A percentile compares a stretch with the other conserved stretches of the same genome.
These are phyloP conservation scores for Aspergillus clavatus DNA, from an alignment of 2,329 filamentous ascomycete genomes.

Conservation along the genomic window DNA sequence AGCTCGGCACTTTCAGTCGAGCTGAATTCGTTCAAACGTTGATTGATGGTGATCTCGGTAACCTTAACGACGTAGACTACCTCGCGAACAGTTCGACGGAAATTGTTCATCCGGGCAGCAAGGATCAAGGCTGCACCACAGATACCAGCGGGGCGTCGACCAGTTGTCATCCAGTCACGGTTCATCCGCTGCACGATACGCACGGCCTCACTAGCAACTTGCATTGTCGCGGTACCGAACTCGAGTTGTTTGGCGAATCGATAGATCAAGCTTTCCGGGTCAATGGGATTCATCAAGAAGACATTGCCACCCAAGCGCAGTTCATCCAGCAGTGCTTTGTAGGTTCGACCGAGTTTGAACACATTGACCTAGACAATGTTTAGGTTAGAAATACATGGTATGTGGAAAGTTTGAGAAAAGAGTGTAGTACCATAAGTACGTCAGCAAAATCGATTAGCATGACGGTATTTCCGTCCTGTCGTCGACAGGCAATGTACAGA, in stretches of 20 bases:
- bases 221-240: conserved; percentile 74
- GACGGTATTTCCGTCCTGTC: conserved; percentile 70
- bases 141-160: conserved; percentile 85
- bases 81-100: conserved; percentile 83
- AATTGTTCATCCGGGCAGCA: conserved; percentile 97
- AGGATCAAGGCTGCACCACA: conserved; percentile 92
- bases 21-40: conserved; percentile 87
- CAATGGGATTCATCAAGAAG: conserved; percentile 68
- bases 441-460: conserved; percentile 97
- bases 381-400: conserved; percentile 30
- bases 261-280: conserved; percentile 85
- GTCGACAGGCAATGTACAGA: conserved; percentile 81
- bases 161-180: conserved; percentile 94
- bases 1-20: conserved; percentile 77
- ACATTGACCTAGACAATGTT: conserved; percentile 64
- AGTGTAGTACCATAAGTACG: conserved; percentile 53
- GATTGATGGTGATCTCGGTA: conserved; percentile 85
- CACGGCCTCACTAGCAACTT: conserved; percentile 82
- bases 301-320: conserved; percentile 52
- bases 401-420: not conserved
- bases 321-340: conserved; percentile 71
- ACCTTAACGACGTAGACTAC: conserved; percentile 99
- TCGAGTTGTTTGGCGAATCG: conserved; percentile 89
- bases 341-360: conserved; percentile 83
- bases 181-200: conserved; percentile 90